Conservation (phyloP, 345 rosid genomes). For the Eucalyptus shirleyi region DNA sequence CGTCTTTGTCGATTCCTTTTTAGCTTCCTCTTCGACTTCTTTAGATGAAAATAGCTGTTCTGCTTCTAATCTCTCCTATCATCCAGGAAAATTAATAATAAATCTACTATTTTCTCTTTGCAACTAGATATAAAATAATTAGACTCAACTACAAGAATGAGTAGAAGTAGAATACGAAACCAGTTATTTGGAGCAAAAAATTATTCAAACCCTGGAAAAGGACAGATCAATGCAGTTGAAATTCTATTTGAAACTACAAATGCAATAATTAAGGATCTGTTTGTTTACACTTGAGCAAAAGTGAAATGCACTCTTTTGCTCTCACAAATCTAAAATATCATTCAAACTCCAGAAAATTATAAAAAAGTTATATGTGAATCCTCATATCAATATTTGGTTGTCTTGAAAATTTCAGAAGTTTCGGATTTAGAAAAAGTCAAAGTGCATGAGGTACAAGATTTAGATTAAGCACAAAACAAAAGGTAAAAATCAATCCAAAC, state of each 20-base stretch:
- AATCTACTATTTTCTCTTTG: not conserved
- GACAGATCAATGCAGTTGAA: not conserved
- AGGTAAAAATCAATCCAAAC: not conserved
- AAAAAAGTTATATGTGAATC: not conserved
- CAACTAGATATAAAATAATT: not conserved
- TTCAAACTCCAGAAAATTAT: not conserved
- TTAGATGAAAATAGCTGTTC: conserved; percentile 67
- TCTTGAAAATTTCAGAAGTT: not conserved
- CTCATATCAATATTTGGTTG: not conserved
- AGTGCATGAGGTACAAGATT: not conserved
- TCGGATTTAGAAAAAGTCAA: not conserved
- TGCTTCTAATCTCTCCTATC: conserved; percentile 93
- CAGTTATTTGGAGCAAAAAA: not conserved
- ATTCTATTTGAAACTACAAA: not conserved
- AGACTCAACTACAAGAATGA: not conserved
- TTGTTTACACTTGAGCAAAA: not conserved
- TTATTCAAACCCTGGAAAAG: not conserved
- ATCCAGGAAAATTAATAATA: not conserved
- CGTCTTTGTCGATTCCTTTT: conserved; percentile 48
- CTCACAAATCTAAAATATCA: not conserved
- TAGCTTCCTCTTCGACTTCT: conserved; percentile 86
- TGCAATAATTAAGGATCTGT: not conserved
- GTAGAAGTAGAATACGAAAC: not conserved
- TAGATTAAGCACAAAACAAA: not conserved
- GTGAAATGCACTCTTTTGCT: not conserved